Evolutionary conservation across 2,329 filamentous ascomycete species (phyloP), one percentile per base, ranked within the genome.

Genomic region (Elsinoe perseae): DNA sequence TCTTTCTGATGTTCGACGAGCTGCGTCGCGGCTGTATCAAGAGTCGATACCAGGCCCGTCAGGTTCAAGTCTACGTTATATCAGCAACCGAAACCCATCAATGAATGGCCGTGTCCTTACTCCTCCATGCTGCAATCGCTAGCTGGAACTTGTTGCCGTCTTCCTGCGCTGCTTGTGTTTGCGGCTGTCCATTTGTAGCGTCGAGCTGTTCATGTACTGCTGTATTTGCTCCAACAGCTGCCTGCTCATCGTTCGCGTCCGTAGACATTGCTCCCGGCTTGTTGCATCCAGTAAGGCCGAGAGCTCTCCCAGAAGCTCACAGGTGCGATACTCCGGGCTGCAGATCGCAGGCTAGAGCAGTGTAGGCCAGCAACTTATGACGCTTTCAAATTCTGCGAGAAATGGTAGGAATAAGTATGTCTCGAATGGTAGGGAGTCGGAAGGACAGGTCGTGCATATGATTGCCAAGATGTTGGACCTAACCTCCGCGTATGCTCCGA

Each of bases 81-180:
- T 44, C 16, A 64, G 59, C 52, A 55, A 67, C 62, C 43, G 3
- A 21, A n/a, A 12, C 8, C 16, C 4, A 21, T 38, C 14, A 10
- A 20, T 21, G 10, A 18, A 23, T 10, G 20, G 48, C 23, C 18
- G 9, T 18, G 2, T 21, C 61, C 77, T 58, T 81, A 95, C 91
- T 91, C 77, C 93, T 85, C 93, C 93, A 98, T 69, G 91, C 88
- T 61, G 89, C 88, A 64, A 98, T 95, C 57, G 93, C 93, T 69
- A 86, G 87, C 71, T 98, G 93, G 70, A 98, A 98, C 72, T 95
- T 96, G 76, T 95, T 97, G 64, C 86, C 84, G 32, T 80, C 81
- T 50, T 84, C 81, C 34, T 40, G 40, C 34, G 16, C 44, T 21
- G 38, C 18, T 2, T 25, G 48, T 23, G 16, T 25, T 36, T 6